A percentile compares a stretch with the other conserved stretches of the same genome.
phyloP scores from a whole-genome alignment of 495 filamentous ascomycete genomes.

The Hypoxylon cercidicola region DNA sequence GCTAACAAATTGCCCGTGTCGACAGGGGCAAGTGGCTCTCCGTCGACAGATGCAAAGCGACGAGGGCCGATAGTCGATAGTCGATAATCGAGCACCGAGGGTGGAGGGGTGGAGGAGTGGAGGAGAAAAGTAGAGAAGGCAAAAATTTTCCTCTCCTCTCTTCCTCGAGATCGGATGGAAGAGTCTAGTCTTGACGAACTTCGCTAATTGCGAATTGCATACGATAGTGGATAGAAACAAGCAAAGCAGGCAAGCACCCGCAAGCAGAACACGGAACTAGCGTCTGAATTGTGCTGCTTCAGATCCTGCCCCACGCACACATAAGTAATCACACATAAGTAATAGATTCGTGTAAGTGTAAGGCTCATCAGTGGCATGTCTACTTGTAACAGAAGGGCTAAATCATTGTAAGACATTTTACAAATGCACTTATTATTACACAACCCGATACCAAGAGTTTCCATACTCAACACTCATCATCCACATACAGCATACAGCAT shows the following conservation, averaged over 20 bases:
- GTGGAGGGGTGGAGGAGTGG: no score
- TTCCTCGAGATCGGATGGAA: slow-evolving; percentile 16
- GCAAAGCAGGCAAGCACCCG: not conserved
- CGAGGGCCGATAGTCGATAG: no score
- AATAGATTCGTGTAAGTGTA: not conserved
- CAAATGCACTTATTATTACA: no score
- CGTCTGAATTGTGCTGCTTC: not conserved
- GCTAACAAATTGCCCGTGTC: slow-evolving; percentile 20
- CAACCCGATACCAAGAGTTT: no score
- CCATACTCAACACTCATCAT: no score
- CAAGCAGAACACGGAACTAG: not conserved
- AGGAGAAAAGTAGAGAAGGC: slow-evolving; percentile 20
- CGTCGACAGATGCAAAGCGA: slow-evolving; percentile 15
- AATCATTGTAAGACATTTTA: no score
- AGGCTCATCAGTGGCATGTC: not conserved
- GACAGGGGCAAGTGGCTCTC: slow-evolving; percentile 2
- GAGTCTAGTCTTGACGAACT: slow-evolving; percentile 16
- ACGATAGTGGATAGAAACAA: not conserved
- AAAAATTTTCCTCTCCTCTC: slow-evolving; percentile 16
- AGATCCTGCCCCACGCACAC: not conserved
- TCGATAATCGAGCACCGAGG: slow-evolving; percentile 21
- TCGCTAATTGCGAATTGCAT: slow-evolving; percentile 22
- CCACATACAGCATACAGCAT: no score
- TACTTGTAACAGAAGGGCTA: no score
- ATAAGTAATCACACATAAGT: not conserved